phyloP scores from a whole-genome alignment of 2,329 filamentous ascomycete species.

The Xylariaceae sp. region DNA sequence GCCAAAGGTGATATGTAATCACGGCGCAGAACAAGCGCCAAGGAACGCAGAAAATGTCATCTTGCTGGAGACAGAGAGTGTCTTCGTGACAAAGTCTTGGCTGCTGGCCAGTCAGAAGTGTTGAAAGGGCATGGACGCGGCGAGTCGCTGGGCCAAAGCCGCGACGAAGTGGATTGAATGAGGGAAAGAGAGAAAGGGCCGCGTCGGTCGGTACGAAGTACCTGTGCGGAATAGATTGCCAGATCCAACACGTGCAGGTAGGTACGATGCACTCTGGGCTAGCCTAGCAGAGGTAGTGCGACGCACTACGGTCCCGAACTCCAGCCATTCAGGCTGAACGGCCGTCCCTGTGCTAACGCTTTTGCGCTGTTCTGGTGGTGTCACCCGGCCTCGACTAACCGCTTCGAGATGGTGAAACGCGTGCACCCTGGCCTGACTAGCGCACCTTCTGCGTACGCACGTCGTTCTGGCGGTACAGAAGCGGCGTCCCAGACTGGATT shows the following conservation, averaged over 20 bases:
- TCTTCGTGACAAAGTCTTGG: neutral
- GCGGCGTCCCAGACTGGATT: neutral
- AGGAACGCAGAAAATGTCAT: neutral
- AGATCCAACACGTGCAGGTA: no score
- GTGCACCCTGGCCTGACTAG: conserved; percentile 5
- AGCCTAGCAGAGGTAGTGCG: neutral
- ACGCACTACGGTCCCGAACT: neutral
- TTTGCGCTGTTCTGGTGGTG: conserved; percentile 3
- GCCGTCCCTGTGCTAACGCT: neutral
- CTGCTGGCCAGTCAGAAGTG: neutral
- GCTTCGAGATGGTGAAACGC: conserved; percentile 16
- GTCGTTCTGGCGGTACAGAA: no score
- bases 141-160: neutral
- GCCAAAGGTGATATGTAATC: neutral
- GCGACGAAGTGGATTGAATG: neutral
- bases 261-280: no score
- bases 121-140: neutral
- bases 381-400: conserved; percentile 8
- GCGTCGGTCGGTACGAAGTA: no score
- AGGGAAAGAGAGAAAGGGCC: neutral
- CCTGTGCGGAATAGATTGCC: no score
- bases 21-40: neutral
- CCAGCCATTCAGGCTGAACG: neutral
- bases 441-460: no score
- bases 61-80: neutral